A percentile compares a stretch with the other conserved stretches of the same genome.
These are phyloP conservation scores for Penstemon davidsonii DNA, from an alignment of 257 asterid genomes.

Conservation along the genomic window DNA sequence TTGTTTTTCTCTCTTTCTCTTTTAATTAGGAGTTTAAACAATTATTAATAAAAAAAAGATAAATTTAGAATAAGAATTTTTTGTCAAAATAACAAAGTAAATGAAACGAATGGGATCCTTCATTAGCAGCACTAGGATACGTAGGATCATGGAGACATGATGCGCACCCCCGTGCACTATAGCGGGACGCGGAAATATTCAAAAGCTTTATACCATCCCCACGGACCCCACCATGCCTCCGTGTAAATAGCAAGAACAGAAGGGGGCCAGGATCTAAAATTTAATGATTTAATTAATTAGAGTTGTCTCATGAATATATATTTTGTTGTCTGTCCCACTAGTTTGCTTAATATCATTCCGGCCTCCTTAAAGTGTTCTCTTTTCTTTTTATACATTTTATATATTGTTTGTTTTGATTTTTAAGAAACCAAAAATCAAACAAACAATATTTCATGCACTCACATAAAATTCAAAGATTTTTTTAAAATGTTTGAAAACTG, in stretches of 20 bases:
- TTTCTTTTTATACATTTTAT: background rate
- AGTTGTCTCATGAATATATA: background rate
- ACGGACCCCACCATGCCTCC: background rate
- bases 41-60: too few species aligned
- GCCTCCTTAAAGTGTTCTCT: background rate
- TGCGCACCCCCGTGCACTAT: background rate
- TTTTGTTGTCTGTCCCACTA: background rate
- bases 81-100: too few species aligned
- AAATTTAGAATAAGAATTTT: too few species aligned
- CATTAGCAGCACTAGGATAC: too few species aligned
- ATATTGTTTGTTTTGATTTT: background rate
- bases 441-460: too few species aligned
- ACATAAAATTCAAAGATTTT: too few species aligned
- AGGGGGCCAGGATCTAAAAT: constrained; percentile 1
- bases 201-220: background rate
- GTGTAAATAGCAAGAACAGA: constrained; percentile 10
- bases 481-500: too few species aligned
- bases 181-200: too few species aligned
- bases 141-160: background rate
- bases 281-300: background rate
- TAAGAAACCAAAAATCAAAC: too few species aligned
- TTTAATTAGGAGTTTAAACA: too few species aligned
- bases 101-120: too few species aligned
- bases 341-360: background rate
- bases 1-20: too few species aligned